A percentile compares a stretch with the other conserved stretches of the same genome.
Conservation (phyloP, 139 green algal species). For the Zygnema circumcarinatum region DNA sequence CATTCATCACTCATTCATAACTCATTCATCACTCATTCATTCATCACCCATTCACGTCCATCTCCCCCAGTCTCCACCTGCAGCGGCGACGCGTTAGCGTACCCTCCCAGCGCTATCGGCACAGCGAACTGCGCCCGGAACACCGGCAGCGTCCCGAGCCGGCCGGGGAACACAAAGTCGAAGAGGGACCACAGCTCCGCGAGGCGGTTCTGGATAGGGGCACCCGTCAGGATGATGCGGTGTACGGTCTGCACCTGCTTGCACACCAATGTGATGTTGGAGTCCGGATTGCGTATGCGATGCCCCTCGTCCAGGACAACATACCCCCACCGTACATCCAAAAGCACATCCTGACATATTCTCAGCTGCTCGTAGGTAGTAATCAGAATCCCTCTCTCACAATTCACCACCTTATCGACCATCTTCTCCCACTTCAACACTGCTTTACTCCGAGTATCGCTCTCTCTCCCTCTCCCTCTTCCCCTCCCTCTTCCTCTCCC, state of each 20-base stretch:
- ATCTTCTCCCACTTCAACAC: slow-evolving; percentile 22
- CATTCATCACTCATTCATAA: no score
- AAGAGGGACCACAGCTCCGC: slow-evolving; percentile 97
- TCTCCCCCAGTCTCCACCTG: slow-evolving; percentile 69
- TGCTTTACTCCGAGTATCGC: slow-evolving; percentile 1
- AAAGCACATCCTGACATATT: slow-evolving; percentile 69
- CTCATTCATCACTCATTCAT: no score
- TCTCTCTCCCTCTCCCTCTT: slow-evolving; percentile 47
- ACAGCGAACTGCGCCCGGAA: slow-evolving; percentile 94
- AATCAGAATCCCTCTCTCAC: slow-evolving; percentile 73
- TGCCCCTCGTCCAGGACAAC: slow-evolving; percentile 92
- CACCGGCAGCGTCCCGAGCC: slow-evolving; percentile 93
- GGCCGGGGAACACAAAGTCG: slow-evolving; percentile 98
- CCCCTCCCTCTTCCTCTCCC: slow-evolving; percentile 8
- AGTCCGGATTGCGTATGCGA: slow-evolving; percentile 96
- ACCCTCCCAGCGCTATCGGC: slow-evolving; percentile 90
- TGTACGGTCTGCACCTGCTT: slow-evolving; percentile 72
- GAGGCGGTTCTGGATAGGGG: slow-evolving; percentile 94
- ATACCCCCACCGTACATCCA: slow-evolving; percentile 87
- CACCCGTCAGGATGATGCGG: slow-evolving; percentile 89
- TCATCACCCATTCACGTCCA: slow-evolving; percentile 1
- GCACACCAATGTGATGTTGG: slow-evolving; percentile 83
- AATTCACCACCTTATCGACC: background rate
- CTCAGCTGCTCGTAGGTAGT: slow-evolving; percentile 94
- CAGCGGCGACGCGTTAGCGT: slow-evolving; percentile 81